A percentile compares a stretch with the other conserved stretches of the same genome.
Evolutionary conservation across 768 basidiomycete genomes (phyloP).

Genomic region (Pleurotus ostreatus): DNA sequence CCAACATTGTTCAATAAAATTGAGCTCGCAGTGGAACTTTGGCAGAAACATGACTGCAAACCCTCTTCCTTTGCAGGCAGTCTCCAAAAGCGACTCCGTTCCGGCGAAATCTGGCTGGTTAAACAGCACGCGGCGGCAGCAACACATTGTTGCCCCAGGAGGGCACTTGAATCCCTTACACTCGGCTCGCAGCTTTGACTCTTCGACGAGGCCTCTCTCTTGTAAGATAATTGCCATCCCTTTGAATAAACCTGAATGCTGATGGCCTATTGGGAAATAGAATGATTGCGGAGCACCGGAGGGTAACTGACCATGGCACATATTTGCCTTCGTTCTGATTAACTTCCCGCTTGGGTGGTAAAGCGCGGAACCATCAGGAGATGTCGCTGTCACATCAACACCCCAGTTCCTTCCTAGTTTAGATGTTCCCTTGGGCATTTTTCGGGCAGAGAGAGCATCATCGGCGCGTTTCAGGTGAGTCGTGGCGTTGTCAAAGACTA

Average conservation of each 20-base stretch:
- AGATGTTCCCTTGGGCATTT: conserved; percentile 21
- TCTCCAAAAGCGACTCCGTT: conserved; percentile 13
- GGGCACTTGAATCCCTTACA: conserved; percentile 13
- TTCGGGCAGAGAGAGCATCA: conserved; percentile 22
- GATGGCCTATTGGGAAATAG: conserved; percentile 8
- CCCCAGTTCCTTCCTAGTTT: conserved; percentile 7
- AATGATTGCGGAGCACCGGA: conserved; percentile 1
- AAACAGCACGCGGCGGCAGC: conserved; percentile 23
- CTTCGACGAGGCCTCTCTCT: neutral
- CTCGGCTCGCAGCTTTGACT: neutral
- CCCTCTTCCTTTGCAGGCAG: conserved; percentile 7
- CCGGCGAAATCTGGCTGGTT: conserved; percentile 29
- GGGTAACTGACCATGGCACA: neutral
- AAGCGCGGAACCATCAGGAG: conserved; percentile 18
- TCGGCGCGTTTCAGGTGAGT: conserved; percentile 22
- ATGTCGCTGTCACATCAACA: neutral
- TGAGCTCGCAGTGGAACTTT: conserved; percentile 32
- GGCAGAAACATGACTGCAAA: conserved; percentile 20
- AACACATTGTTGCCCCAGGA: conserved; percentile 17
- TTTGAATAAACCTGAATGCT: conserved; percentile 4
- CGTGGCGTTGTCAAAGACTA: conserved; percentile 25
- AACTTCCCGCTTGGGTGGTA: conserved; percentile 19
- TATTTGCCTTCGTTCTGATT: neutral
- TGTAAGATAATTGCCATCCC: conserved; percentile 8
- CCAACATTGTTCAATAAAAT: conserved; percentile 34